Base-by-base conservation (phyloP, 805 yeast genomes). In the Pichia rugopelliculosa region DNA sequence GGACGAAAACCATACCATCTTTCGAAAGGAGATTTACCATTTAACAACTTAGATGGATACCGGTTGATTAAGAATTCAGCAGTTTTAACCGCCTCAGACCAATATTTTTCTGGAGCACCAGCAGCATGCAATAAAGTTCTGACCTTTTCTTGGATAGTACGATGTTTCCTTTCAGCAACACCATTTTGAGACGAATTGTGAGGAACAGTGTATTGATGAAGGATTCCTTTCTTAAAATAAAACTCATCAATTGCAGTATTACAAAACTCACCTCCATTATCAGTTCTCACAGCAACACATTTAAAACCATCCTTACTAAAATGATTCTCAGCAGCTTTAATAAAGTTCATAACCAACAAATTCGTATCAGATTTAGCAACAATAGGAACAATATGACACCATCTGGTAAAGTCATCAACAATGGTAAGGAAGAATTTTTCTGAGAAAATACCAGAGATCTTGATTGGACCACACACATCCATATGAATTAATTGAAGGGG, bases 161-260 rank as follows among this genome's bases (percentile, higher is more conserved):
- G 38, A 24, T 48, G 49, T 41, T 39, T 51, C 6, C 50, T 15
- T 42, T 45, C 48, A 24, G 49, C 49, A 33, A 48, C 48, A 18
- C 50, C 50, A 48, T 51, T 51, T 33, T 51, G 54, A 25, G 38
- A 41, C 12, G 49, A 41, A 30, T 36, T 41, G 21, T 45, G 37
- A 2, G 42, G 42, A 18, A 45, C 48, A 18, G 52, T 51, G 1
- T 30, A 22, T 36, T 50, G 51, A 24, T 44, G 44, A 20, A 42
- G 25, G 36, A 45, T 41, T 3, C 41, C 37, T 20, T 44, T 44
- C 4, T 30, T 18, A 38, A 27, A 17, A 27, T 20, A 44, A 22
- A 27, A 44, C 4, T 26, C 23, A 17, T 26, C 25, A 17, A 27
- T 6, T 11, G 7, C 38, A 6, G 38, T 44, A n/a, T 26, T 38